Base-by-base conservation (phyloP, 495 filamentous ascomycete species). In the Penicillium daleae region DNA sequence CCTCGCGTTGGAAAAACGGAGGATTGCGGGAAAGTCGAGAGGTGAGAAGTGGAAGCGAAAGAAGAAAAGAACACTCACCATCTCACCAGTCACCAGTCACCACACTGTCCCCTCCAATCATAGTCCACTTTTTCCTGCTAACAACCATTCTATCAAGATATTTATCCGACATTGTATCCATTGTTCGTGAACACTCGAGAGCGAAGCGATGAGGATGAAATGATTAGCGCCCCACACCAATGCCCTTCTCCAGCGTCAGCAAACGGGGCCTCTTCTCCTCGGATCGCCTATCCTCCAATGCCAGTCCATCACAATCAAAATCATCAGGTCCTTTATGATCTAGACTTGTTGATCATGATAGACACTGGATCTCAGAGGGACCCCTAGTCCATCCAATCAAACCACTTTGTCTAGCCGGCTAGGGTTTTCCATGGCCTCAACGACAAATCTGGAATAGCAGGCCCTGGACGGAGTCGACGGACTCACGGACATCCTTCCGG, bases 371-470 rank as follows among this genome's bases (percentile, higher is more conserved):
- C 40, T 31, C n/a, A 5, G 42, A 46, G 63, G 53, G 65, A 72
- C 52, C 48, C 66, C 24, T 71, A 67, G 60, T 86, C 83, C 10
- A 83, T 85, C 61, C 57, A 63, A 66, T 62, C 17, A 33, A n/a
- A 57, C 7, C 31, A 19, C n/a, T 21, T 8, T 3, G 4, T 13
- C 12, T 21, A 19, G 6, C 40, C 56, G 56, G 56, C 17, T 22
- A 13, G 8, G 40, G 33, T 26, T 50, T n/a, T 15, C 44, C 15
- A 17, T 39, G 24, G 9, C 56, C 56, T 48, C 44, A 10, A 10
- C 2, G 44, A 37, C 56, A n/a, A 50, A 37, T 33, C 21, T 27
- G n/a, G 29, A 21, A 35, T 19, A 27, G 42, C 7, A 24, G 6
- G 39, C 0, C 26, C n/a, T 24, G 15, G n/a, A n/a, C n/a, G n/a